Conservation (phyloP, 2,329 filamentous ascomycete species). For the Stagonosporopsis vannaccii region DNA sequence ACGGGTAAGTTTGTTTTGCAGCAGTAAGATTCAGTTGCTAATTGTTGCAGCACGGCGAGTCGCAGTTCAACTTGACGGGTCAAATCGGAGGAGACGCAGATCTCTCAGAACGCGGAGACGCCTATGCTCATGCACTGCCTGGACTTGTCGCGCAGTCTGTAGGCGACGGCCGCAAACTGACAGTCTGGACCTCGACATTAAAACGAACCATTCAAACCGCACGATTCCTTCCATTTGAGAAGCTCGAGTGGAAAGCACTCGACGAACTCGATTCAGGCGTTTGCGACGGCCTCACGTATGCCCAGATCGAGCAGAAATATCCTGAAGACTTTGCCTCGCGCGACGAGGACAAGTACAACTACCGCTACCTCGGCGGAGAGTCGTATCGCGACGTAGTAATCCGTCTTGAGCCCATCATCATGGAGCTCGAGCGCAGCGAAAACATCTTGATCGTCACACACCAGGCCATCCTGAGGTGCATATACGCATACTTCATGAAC, state of each 20-base stretch:
- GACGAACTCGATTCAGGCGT: conserved; percentile 97
- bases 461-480: conserved; percentile 94
- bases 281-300: conserved; percentile 95
- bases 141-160: conserved; percentile 85
- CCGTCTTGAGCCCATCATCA: conserved; percentile 97
- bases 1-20: conserved; percentile 65
- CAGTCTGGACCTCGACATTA: conserved; percentile 78
- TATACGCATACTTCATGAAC: conserved; percentile 99
- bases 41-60: conserved; percentile 81
- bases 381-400: conserved; percentile 97
- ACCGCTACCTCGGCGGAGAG: conserved; percentile 95
- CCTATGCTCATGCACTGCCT: conserved; percentile 85
- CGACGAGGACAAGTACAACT: conserved; percentile 99
- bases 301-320: conserved; percentile 88
- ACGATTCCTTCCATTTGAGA: conserved; percentile 87
- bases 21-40: conserved; percentile 14
- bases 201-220: conserved; percentile 91
- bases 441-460: conserved; percentile 98
- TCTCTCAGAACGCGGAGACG: conserved; percentile 83
- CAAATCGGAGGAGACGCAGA: conserved; percentile 92
- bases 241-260: conserved; percentile 97
- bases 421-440: conserved; percentile 95
- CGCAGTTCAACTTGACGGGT: conserved; percentile 86
- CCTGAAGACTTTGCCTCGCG: conserved; percentile 95
- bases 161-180: conserved; percentile 73